Conservation (phyloP, 2,329 filamentous ascomycete genomes). For the Fusarium paranaense region DNA sequence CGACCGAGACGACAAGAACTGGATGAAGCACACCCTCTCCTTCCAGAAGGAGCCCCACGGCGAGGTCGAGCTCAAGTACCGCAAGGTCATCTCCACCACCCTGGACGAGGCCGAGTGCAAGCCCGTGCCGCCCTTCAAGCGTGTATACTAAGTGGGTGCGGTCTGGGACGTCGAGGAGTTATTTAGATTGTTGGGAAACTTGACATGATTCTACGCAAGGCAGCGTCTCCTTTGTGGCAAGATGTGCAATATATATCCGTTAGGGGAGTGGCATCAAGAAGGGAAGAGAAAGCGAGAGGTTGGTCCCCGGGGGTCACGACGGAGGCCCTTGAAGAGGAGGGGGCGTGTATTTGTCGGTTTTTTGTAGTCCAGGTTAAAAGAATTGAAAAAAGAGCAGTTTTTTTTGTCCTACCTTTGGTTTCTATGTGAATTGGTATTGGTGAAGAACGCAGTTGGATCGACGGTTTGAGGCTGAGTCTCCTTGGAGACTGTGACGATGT, state of each 20-base stretch:
- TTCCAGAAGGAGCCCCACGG: constrained; percentile 95
- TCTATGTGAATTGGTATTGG: neutral
- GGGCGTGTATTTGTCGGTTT: constrained; percentile 40
- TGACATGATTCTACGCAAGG: constrained; percentile 43
- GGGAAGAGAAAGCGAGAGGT: constrained; percentile 20
- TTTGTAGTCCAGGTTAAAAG: constrained; percentile 37
- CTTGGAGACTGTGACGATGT: neutral
- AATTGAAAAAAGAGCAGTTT: constrained; percentile 23
- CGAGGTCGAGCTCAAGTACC: constrained; percentile 87
- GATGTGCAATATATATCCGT: constrained; percentile 47
- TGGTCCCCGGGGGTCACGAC: constrained; percentile 23
- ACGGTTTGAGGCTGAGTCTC: neutral
- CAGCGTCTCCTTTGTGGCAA: constrained; percentile 45
- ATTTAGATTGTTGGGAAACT: constrained; percentile 43
- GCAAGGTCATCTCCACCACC: constrained; percentile 83
- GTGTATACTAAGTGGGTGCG: constrained; percentile 75
- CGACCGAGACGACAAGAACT: constrained; percentile 93
- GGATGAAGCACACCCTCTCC: constrained; percentile 99
- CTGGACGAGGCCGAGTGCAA: constrained; percentile 97
- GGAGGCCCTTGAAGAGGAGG: constrained; percentile 11
- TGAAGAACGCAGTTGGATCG: neutral
- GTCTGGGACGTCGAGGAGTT: constrained; percentile 33
- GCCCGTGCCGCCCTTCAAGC: constrained; percentile 95
- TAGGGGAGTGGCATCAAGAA: constrained; percentile 17
- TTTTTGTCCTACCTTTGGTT: neutral